Evolutionary conservation across 805 yeast genomes (phyloP).

Genomic region (Pichia heedii): DNA sequence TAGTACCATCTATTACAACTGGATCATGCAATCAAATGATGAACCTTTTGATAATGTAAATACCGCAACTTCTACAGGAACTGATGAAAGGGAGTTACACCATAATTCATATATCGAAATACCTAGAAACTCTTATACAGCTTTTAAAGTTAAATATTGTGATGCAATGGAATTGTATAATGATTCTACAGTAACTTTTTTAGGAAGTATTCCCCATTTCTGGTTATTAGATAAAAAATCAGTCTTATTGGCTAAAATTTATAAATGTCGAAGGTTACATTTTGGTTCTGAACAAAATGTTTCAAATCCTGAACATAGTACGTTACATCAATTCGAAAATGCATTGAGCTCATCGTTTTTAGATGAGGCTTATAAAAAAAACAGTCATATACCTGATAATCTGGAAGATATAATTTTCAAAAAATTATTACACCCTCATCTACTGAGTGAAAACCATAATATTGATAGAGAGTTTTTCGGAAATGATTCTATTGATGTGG

Average conservation of each 20-base stretch:
- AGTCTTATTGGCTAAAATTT: conserved; percentile 5
- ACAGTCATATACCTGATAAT: neutral
- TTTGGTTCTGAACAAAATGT: neutral
- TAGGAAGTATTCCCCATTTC: conserved; percentile 51
- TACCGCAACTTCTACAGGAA: too few relatives aligned
- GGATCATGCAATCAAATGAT: too few relatives aligned
- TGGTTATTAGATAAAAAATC: conserved; percentile 37
- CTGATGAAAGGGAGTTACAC: too few relatives aligned
- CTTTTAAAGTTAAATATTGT: conserved; percentile 48
- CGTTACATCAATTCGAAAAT: conserved; percentile 4
- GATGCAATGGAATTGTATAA: conserved; percentile 38
- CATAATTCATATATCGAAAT: conserved; percentile 18
- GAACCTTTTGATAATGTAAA: too few relatives aligned
- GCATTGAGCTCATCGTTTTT: too few relatives aligned
- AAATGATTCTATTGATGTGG: too few relatives aligned
- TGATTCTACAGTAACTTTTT: conserved; percentile 37
- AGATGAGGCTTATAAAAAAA: neutral
- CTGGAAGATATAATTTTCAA: neutral
- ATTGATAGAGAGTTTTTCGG: too few relatives aligned
- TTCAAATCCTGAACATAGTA: neutral
- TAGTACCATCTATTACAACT: too few relatives aligned
- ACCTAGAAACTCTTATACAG: conserved; percentile 52
- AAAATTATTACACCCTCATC: neutral
- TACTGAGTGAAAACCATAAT: neutral
- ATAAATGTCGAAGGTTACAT: conserved; percentile 1